Conservation (phyloP, 2,329 filamentous ascomycete genomes). For the Parastagonospora avenae region DNA sequence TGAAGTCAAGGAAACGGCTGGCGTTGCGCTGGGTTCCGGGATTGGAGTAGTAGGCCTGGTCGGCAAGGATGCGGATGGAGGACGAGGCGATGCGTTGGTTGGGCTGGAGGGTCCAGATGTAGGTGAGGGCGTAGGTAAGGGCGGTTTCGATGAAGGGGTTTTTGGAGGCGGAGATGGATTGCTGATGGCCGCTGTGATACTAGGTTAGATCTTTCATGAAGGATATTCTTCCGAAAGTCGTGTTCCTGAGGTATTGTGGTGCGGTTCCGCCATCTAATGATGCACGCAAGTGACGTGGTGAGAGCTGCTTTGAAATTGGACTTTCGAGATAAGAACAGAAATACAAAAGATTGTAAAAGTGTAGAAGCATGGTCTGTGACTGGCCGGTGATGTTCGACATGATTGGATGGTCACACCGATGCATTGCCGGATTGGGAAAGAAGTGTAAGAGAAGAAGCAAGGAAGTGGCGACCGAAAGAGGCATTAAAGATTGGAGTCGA, state of each 20-base stretch:
- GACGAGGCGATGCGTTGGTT: slow-evolving; percentile 66
- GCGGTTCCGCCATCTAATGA: not conserved
- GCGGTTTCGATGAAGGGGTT: slow-evolving; percentile 96
- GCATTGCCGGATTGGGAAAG: slow-evolving; percentile 13
- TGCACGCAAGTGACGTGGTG: slow-evolving; percentile 2
- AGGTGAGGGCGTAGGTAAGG: slow-evolving; percentile 84
- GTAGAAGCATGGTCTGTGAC: not conserved
- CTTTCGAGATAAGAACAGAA: not conserved
- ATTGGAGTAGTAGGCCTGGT: slow-evolving; percentile 93
- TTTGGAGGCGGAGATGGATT: slow-evolving; percentile 51
- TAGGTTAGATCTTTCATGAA: not conserved
- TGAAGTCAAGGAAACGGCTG: slow-evolving; percentile 75
- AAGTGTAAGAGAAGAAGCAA: slow-evolving; percentile 3
- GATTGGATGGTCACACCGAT: slow-evolving; percentile 4
- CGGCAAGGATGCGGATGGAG: slow-evolving; percentile 84
- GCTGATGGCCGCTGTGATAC: slow-evolving; percentile 38
- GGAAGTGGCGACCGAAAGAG: not conserved
- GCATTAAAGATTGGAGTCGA: not conserved
- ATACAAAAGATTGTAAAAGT: not conserved
- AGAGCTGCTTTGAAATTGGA: not conserved
- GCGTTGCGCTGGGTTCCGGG: slow-evolving; percentile 22
- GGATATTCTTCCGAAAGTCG: too few species aligned
- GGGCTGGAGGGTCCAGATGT: slow-evolving; percentile 63
- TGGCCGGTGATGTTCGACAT: not conserved
- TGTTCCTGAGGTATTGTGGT: not conserved